Base-by-base conservation (phyloP, 805 yeast genomes). In the Saturnispora diversa region DNA sequence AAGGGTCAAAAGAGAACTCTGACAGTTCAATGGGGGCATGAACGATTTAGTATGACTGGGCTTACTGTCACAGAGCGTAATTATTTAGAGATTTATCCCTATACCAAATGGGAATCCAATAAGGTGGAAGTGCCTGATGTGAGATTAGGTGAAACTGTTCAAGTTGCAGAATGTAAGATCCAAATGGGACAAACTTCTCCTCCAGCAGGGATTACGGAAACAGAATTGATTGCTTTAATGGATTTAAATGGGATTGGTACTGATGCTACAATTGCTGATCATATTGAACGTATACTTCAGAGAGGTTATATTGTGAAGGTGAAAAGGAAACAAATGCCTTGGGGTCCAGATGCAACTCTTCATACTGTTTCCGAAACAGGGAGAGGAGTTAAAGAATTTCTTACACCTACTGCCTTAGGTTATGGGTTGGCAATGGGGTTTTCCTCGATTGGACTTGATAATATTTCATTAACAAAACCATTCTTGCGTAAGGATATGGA, bases 181-280 rank as follows among this genome's bases (percentile, higher is more conserved):
- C 71, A 72, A 38, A 75, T 74, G 15, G 96, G 97, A 0, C 70
- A 71, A 41, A 92, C 98, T 0, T 55, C 80, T 0, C 78, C 97
- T 1, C 98, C 99, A 0, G 60, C 64, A 22, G 81, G 77, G 39
- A 71, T 92, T 69, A 90, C 97, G 0, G 99, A 92, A 58, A 71
- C 95, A 0, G 98, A 90, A 55, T 68, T 92, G 17, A 86, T 92
- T 61, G 80, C 85, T 8, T 64, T 92, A 35, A 92, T 92, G 99
- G 97, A 94, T 64, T 84, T 78, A 9, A 92, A 92, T 59, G 97
- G 97, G 0, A 92, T 92, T 33, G 99, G 99, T 2, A 92, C 99
- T 0, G 99, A 92, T 65, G 99, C 99, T 1, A 92, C 99, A 0
- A 94, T 92, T 60, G 98, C 97, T 0, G 98, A 92, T 31, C 99